phyloP scores from a whole-genome alignment of 441 rosid genomes.

The Theobroma grandiflorum region DNA sequence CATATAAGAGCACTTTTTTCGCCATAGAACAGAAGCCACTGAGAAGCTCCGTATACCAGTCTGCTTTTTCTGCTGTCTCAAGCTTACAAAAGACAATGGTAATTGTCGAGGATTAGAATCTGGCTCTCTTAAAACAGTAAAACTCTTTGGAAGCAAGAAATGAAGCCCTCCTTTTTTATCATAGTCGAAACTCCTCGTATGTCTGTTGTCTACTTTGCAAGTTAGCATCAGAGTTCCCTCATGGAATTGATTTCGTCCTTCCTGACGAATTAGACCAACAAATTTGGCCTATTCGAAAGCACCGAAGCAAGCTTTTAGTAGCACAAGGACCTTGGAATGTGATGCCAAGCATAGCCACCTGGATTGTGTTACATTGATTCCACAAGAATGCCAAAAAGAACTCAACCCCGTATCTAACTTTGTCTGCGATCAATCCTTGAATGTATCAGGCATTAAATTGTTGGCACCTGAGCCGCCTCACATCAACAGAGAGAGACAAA shows the following conservation, averaged over 20 bases:
- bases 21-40: too few relatives aligned
- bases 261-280: not conserved
- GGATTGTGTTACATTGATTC: not conserved
- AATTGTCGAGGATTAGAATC: not conserved
- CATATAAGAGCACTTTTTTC: too few relatives aligned
- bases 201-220: slow-evolving; percentile 9
- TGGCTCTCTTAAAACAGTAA: not conserved
- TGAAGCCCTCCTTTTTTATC: not conserved
- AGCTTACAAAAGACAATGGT: not conserved
- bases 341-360: not conserved
- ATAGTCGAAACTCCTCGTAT: not conserved
- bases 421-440: not conserved
- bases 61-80: not conserved
- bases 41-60: too few relatives aligned
- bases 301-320: slow-evolving; percentile 26
- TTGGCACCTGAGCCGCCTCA: too few relatives aligned
- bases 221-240: not conserved
- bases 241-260: slow-evolving; percentile 2
- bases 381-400: not conserved
- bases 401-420: not conserved
- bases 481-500: not conserved
- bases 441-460: not conserved
- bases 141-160: not conserved
- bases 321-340: not conserved
- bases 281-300: slow-evolving; percentile 15